Evolutionary conservation across 2,329 filamentous ascomycete genomes (phyloP).

Genomic region (Nemania sp.): DNA sequence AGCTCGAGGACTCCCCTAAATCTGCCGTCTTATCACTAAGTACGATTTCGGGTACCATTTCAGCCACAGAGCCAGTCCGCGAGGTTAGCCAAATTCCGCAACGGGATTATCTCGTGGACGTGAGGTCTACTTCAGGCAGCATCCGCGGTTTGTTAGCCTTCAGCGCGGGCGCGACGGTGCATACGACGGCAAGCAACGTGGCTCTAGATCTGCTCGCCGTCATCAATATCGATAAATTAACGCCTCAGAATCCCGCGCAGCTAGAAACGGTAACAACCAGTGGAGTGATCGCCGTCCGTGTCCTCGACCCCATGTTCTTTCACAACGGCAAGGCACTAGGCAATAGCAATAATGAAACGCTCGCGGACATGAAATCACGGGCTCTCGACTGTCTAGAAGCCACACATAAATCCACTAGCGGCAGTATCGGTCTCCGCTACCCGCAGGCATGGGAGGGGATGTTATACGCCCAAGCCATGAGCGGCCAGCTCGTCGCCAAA

Average conservation of each 20-base stretch:
- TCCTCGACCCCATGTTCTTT: constrained; percentile 61
- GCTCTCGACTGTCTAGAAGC: constrained; percentile 54
- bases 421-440: constrained; percentile 58
- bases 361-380: constrained; percentile 17
- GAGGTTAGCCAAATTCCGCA: constrained; percentile 52
- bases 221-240: constrained; percentile 48
- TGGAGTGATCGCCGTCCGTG: constrained; percentile 54
- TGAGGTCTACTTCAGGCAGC: constrained; percentile 59
- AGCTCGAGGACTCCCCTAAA: constrained; percentile 51
- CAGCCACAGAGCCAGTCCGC: constrained; percentile 57
- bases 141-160: constrained; percentile 58
- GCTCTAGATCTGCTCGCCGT: constrained; percentile 59
- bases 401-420: constrained; percentile 60
- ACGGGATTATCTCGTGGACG: constrained; percentile 60
- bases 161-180: constrained; percentile 52
- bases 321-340: constrained; percentile 36
- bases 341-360: not conserved
- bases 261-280: constrained; percentile 60
- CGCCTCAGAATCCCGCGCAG: constrained; percentile 40
- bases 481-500: constrained; percentile 54
- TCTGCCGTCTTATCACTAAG: constrained; percentile 57
- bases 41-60: constrained; percentile 59
- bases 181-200: constrained; percentile 57
- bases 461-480: constrained; percentile 55
- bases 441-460: constrained; percentile 64